Evolutionary conservation across 176 grass and related monocot genomes (phyloP).

Genomic region (Lolium rigidum): DNA sequence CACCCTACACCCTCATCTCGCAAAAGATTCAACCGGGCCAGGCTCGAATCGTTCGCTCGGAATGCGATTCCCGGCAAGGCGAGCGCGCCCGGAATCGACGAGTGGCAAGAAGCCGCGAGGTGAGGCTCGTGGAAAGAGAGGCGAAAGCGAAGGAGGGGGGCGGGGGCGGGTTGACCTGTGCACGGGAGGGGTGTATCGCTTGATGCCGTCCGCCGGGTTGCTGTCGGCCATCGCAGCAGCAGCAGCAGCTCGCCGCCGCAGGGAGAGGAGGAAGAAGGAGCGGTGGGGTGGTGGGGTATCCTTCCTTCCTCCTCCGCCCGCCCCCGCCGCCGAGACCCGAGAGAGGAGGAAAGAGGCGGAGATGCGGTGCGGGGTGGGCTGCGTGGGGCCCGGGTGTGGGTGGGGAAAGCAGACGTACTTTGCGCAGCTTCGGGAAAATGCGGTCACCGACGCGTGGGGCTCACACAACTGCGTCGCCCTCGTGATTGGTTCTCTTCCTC

Average conservation of each 20-base stretch:
- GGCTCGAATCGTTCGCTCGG: background rate
- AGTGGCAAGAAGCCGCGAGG: background rate
- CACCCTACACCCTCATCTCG: conserved; percentile 21
- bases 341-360: conserved; percentile 2
- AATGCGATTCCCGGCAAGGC: background rate
- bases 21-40: background rate
- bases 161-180: conserved; percentile 38
- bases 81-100: background rate
- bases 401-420: conserved; percentile 5
- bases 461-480: background rate
- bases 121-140: background rate
- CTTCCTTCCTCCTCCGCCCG: conserved; percentile 16
- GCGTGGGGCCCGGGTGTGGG: conserved; percentile 14
- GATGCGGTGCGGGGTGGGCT: background rate
- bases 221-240: conserved; percentile 44
- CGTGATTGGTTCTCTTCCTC: background rate
- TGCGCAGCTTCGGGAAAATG: background rate
- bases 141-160: background rate
- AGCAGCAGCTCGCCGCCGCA: background rate
- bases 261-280: background rate
- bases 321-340: background rate
- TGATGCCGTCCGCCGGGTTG: conserved; percentile 54
- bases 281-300: background rate
- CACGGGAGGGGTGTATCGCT: conserved; percentile 59
- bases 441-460: background rate